Evolutionary conservation across 2,329 filamentous ascomycete genomes (phyloP).

Genomic region (Penicillium sp.): DNA sequence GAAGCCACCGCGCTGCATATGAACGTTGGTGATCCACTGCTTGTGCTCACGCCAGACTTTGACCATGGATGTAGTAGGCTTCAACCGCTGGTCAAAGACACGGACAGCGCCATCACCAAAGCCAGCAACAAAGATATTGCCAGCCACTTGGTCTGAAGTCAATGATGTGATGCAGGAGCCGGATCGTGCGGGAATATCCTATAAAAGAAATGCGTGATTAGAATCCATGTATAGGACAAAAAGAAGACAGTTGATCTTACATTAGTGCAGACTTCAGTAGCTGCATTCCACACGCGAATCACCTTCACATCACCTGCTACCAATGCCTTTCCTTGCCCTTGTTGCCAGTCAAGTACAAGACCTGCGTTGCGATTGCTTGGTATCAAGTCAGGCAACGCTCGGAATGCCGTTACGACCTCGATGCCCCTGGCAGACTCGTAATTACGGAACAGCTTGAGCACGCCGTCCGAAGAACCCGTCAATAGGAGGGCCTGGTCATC

Average conservation of each 20-base stretch:
- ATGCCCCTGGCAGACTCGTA: constrained; percentile 78
- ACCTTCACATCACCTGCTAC: constrained; percentile 95
- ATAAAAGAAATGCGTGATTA: constrained; percentile 6
- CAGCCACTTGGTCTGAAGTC: constrained; percentile 96
- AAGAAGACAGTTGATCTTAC: constrained; percentile 38
- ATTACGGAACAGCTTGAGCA: constrained; percentile 88
- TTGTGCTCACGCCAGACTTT: constrained; percentile 95
- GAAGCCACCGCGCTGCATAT: constrained; percentile 93
- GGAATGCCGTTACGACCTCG: constrained; percentile 86
- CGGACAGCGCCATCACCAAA: constrained; percentile 94
- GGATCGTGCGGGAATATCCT: constrained; percentile 90
- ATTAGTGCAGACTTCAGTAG: constrained; percentile 84
- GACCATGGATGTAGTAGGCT: constrained; percentile 87
- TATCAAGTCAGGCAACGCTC: constrained; percentile 88
- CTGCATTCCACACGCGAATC: constrained; percentile 94
- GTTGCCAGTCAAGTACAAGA: constrained; percentile 98
- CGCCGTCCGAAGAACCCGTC: constrained; percentile 92
- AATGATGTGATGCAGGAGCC: constrained; percentile 94
- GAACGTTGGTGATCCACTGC: constrained; percentile 93
- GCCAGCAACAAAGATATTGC: constrained; percentile 91
- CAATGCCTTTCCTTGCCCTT: constrained; percentile 91
- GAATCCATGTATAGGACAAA: neutral
- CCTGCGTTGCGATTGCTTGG: constrained; percentile 93
- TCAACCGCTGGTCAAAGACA: constrained; percentile 86
- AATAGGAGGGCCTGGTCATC: constrained; percentile 94